Conservation (phyloP, 2,329 filamentous ascomycete genomes). For the Botryotinia convoluta region DNA sequence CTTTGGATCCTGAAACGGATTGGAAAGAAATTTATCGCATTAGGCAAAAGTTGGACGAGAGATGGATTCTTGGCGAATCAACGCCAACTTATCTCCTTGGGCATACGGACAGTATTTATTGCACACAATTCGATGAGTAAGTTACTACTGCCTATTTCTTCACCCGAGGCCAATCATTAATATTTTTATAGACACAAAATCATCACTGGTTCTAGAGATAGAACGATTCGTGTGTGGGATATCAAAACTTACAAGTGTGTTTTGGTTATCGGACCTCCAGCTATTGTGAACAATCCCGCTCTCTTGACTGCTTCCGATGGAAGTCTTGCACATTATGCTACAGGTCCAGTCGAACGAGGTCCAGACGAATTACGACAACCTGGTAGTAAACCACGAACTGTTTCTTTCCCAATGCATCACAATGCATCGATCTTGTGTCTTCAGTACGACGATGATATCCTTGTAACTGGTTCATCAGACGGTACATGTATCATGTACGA, state of each 20-base stretch:
- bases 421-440: slow-evolving; percentile 91
- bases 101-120: slow-evolving; percentile 95
- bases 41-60: slow-evolving; percentile 69
- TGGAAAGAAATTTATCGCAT: slow-evolving; percentile 86
- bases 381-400: slow-evolving; percentile 52
- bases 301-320: slow-evolving; percentile 53
- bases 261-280: slow-evolving; percentile 79
- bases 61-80: slow-evolving; percentile 78
- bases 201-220: slow-evolving; percentile 92
- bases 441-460: slow-evolving; percentile 88
- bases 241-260: slow-evolving; percentile 83
- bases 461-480: slow-evolving; percentile 94
- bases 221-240: slow-evolving; percentile 95
- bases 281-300: slow-evolving; percentile 54
- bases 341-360: slow-evolving; percentile 38
- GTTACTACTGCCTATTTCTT: slow-evolving; percentile 38
- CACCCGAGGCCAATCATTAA: slow-evolving; percentile 38
- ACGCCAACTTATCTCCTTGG: slow-evolving; percentile 87
- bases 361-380: slow-evolving; percentile 33
- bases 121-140: slow-evolving; percentile 94
- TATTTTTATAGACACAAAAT: slow-evolving; percentile 71
- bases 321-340: slow-evolving; percentile 55
- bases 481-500: slow-evolving; percentile 89
- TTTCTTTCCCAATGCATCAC: slow-evolving; percentile 67
- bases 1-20: slow-evolving; percentile 60